Percentiles rank a stretch among this genome's conserved stretches.
These are phyloP conservation scores for Phaffomyces antillensis DNA, from an alignment of 805 yeast species.

Conservation along the genomic window DNA sequence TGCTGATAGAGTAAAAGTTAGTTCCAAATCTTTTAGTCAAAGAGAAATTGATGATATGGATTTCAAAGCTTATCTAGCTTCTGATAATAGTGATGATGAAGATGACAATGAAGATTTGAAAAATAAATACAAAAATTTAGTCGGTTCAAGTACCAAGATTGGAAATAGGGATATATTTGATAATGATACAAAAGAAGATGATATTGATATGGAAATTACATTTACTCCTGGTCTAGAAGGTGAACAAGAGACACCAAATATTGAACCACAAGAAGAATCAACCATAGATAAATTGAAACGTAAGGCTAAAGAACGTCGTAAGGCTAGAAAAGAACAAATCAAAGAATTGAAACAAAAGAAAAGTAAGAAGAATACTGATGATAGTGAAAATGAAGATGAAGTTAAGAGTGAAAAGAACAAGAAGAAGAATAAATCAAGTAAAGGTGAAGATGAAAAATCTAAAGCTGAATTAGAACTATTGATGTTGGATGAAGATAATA, in stretches of 20 bases:
- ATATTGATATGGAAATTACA: constrained; percentile 90
- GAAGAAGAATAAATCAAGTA: not conserved
- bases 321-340: constrained; percentile 70
- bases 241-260: constrained; percentile 21
- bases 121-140: constrained; percentile 56
- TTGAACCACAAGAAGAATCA: constrained; percentile 44
- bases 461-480: constrained; percentile 70
- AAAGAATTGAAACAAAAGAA: constrained; percentile 52
- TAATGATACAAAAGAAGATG: constrained; percentile 45
- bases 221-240: constrained; percentile 78
- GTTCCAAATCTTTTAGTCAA: constrained; percentile 78
- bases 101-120: constrained; percentile 33
- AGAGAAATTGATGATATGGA: constrained; percentile 88
- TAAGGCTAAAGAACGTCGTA: constrained; percentile 90
- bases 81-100: constrained; percentile 55
- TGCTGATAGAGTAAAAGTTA: constrained; percentile 67
- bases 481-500: constrained; percentile 38
- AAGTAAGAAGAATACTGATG: constrained; percentile 42
- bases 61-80: constrained; percentile 85
- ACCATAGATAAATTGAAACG: constrained; percentile 76
- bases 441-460: constrained; percentile 30
- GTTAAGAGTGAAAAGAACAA: not conserved
- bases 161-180: constrained; percentile 30
- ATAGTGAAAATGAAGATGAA: constrained; percentile 25
- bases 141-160: constrained; percentile 33